phyloP scores from a whole-genome alignment of 2,329 filamentous ascomycete species.

The Talaromyces rugulosus region DNA sequence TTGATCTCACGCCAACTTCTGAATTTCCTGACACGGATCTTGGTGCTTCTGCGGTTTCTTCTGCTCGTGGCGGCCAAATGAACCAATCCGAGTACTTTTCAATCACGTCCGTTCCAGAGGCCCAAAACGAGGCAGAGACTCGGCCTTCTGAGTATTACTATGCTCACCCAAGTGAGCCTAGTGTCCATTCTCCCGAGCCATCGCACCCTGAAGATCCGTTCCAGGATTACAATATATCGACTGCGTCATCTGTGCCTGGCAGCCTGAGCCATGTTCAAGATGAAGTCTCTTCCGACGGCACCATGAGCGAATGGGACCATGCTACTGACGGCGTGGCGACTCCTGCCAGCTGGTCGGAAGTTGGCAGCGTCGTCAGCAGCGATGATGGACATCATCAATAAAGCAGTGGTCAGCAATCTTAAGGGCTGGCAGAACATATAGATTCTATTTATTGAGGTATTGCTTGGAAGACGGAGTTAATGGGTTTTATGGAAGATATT shows the following conservation, averaged over 20 bases:
- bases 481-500: neutral
- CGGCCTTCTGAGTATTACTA: constrained; percentile 28
- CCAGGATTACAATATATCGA: constrained; percentile 24
- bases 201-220: constrained; percentile 16
- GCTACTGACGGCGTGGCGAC: constrained; percentile 30
- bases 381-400: constrained; percentile 28
- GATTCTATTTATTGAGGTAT: neutral
- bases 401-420: neutral
- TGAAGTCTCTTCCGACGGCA: constrained; percentile 34
- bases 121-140: constrained; percentile 32
- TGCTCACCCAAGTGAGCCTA: constrained; percentile 24
- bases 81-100: constrained; percentile 23
- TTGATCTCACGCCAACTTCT: constrained; percentile 45
- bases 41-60: constrained; percentile 15
- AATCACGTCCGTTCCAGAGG: constrained; percentile 15
- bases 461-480: neutral
- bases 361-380: constrained; percentile 41
- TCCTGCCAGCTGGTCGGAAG: constrained; percentile 42
- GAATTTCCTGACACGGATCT: constrained; percentile 30
- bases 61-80: constrained; percentile 15
- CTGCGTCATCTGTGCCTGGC: constrained; percentile 33
- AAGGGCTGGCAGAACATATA: neutral
- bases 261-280: constrained; percentile 35
- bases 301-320: constrained; percentile 34
- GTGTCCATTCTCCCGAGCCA: constrained; percentile 13